phyloP scores from a whole-genome alignment of 768 basidiomycete genomes.

The Wakefieldia striispora region DNA sequence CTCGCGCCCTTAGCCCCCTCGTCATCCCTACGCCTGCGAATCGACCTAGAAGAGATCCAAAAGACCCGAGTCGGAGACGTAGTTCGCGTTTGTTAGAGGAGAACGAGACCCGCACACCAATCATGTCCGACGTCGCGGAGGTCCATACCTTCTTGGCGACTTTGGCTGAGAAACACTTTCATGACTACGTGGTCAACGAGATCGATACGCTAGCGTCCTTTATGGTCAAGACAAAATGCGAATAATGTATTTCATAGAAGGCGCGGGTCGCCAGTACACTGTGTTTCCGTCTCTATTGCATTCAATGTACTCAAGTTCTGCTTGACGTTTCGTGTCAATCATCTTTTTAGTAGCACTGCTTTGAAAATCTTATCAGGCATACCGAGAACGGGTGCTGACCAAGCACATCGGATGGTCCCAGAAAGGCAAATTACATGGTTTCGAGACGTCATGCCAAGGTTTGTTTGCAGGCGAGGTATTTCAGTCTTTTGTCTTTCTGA shows the following conservation, averaged over 20 bases:
- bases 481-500: background rate
- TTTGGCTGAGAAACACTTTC: constrained; percentile 73
- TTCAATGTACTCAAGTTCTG: constrained; percentile 18
- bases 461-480: background rate
- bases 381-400: constrained; percentile 23
- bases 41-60: constrained; percentile 66
- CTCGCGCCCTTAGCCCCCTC: constrained; percentile 52
- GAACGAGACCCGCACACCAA: constrained; percentile 52
- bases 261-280: constrained; percentile 16
- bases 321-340: background rate
- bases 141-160: constrained; percentile 64
- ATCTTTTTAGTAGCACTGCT: background rate
- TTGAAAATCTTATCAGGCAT: constrained; percentile 29
- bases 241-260: constrained; percentile 29
- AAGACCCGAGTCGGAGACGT: constrained; percentile 56
- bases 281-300: constrained; percentile 4
- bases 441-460: background rate
- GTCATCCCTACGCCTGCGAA: constrained; percentile 58
- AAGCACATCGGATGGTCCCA: constrained; percentile 8
- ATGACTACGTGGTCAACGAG: constrained; percentile 61
- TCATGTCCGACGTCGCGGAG: constrained; percentile 68
- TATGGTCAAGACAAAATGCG: constrained; percentile 68
- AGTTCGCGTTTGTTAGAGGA: constrained; percentile 77
- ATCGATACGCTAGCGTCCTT: constrained; percentile 81
- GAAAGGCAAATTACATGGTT: constrained; percentile 7